Evolutionary conservation across 176 grass and related monocot genomes (phyloP), one percentile per base, ranked within the genome.

Genomic region (Oryza meyeriana): DNA sequence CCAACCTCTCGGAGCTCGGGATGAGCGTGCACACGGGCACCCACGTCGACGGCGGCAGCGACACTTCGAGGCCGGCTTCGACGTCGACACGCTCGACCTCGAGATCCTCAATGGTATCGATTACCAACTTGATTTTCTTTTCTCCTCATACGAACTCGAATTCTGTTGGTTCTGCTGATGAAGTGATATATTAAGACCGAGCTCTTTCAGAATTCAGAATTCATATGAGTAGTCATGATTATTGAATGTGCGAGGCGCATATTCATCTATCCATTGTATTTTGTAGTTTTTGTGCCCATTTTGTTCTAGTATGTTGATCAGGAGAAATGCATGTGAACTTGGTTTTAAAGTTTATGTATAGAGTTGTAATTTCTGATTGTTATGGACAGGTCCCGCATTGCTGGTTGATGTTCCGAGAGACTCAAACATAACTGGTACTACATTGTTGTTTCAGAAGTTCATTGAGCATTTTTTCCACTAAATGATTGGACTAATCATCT

Each of bases 331-430:
- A 17, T 57, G 44, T 35, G 48, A 30, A 22, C 6, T 72, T 62
- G 41, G 38, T 7, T 18, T 26, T 65, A 13, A 48, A 29, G 24
- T 47, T 72, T 20, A 69, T 44, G 38, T 9, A 4, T 29, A 72
- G 16, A 44, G 12, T 72, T 48, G 9, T 61, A 12, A 44, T 61
- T 69, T 5, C 20, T 38, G 11, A 31, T 17, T n/a, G 11, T 64
- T 61, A 47, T 82, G 18, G 52, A 71, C 77, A 88, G 89, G 89
- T 58, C 68, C 79, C 12, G 83, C 86, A 44, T 87, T 89, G 83
- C 34, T 89, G 69, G 83, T 89, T 59, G 90, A 92, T 86, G 79
- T 92, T 79, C 86, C 83, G 35, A 81, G 87, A 80, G 68, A 92
- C 68, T 76, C 58, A 32, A 86, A 87, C 42, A 77, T 87, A 72